Base-by-base conservation (phyloP, 2,329 filamentous ascomycete species). In the Dactylellina leptospora region DNA sequence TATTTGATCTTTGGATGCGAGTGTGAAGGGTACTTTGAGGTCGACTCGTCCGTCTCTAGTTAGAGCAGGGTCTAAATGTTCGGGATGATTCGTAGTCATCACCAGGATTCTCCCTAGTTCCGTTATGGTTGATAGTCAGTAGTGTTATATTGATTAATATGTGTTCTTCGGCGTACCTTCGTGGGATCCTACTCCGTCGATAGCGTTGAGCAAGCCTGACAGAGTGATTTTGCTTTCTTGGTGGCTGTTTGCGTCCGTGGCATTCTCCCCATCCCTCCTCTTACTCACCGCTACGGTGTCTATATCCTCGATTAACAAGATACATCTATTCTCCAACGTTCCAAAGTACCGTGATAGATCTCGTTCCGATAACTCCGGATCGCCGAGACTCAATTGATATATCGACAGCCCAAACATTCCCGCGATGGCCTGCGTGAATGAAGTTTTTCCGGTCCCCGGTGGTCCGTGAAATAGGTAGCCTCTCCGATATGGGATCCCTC, bases 131-230 rank as follows among this genome's bases (percentile, higher is more conserved):
- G n/a, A n/a, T n/a, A n/a, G n/a, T n/a, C n/a, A n/a, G n/a, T n/a
- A n/a, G n/a, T n/a, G n/a, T n/a, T n/a, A n/a, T n/a, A n/a, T n/a
- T n/a, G n/a, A n/a, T n/a, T n/a, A n/a, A n/a, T n/a, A n/a, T n/a
- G n/a, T n/a, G n/a, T n/a, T n/a, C n/a, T n/a, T n/a, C n/a, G n/a
- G n/a, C 23, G 10, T 83, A 3, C 88, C 89, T 79, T 91, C 88
- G 69, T 86, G 85, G 0, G 86, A 87, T 0, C 87, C 87, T 0
- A 90, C 87, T 1, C 89, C 89, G 74, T 91, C 88, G 9, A 91
- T 84, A 4, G 87, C 86, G 72, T 91, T 91, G 23, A 91, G 80
- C 0, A 91, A 80, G 0, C 86, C 87, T 0, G 88, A 88, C 0
- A 91, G 82, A 0, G 85, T 85, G 40, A 95, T 84, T 9, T 50